A percentile compares a stretch with the other conserved stretches of the same genome.
Conservation (phyloP, 768 basidiomycete species). For the Tricholoma hemisulphureum region DNA sequence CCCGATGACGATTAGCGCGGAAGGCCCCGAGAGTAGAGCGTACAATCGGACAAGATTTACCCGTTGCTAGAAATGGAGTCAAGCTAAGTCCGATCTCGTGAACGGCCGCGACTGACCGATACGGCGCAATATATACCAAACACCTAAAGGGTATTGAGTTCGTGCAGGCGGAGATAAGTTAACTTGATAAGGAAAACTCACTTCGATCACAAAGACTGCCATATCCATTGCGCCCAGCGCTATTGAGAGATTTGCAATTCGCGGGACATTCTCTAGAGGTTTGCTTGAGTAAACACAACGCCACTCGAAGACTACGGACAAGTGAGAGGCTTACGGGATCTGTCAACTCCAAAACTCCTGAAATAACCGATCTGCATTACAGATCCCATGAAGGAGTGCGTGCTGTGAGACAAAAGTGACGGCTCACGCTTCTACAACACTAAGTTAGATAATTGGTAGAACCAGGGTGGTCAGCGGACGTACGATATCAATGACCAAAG, state of each 20-base stretch:
- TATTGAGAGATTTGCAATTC: conserved; percentile 54
- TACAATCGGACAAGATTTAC: conserved; percentile 52
- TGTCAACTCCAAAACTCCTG: conserved; percentile 47
- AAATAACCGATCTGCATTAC: conserved; percentile 58
- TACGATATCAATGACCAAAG: conserved; percentile 67
- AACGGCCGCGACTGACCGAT: conserved; percentile 39
- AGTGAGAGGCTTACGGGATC: conserved; percentile 40
- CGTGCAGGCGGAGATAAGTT: neutral
- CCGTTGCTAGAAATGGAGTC: conserved; percentile 47
- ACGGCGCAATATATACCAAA: conserved; percentile 54
- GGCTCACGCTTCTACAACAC: conserved; percentile 32
- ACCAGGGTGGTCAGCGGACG: conserved; percentile 26
- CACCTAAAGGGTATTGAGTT: conserved; percentile 17
- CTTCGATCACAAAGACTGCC: conserved; percentile 48
- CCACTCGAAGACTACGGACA: neutral
- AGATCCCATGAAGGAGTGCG: neutral
- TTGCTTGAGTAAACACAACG: neutral
- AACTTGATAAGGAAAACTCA: conserved; percentile 19
- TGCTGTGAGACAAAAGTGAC: neutral
- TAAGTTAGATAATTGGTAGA: neutral
- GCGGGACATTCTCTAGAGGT: conserved; percentile 36
- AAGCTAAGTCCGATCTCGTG: neutral
- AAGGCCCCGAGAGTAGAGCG: conserved; percentile 48
- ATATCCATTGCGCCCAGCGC: conserved; percentile 61
- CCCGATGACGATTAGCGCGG: conserved; percentile 48